These are phyloP conservation scores for Butyriboletus loyo DNA, from an alignment of 768 basidiomycete genomes.

Conservation along the genomic window DNA sequence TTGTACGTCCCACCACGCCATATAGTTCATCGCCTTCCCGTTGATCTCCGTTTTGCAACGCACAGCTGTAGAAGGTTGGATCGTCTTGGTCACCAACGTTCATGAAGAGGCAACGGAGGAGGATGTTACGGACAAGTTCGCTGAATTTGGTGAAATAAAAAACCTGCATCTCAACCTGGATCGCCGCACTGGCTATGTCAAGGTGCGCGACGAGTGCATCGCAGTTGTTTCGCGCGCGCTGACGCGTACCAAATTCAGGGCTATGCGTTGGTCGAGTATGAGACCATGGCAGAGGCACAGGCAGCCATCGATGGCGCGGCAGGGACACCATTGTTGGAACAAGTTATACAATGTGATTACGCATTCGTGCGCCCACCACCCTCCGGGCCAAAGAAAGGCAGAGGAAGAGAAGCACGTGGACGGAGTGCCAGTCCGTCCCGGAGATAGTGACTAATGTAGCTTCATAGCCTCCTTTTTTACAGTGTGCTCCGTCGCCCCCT, in stretches of 20 bases:
- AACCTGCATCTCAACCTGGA: conserved; percentile 97
- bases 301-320: conserved; percentile 89
- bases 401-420: conserved; percentile 56
- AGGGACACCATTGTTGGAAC: conserved; percentile 80
- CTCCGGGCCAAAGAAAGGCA: conserved; percentile 74
- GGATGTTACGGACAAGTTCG: conserved; percentile 94
- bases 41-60: conserved; percentile 11
- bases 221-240: neutral
- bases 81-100: conserved; percentile 92
- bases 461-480: neutral
- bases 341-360: conserved; percentile 85
- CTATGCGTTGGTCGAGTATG: conserved; percentile 97
- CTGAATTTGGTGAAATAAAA: conserved; percentile 96
- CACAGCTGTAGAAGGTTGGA: conserved; percentile 97
- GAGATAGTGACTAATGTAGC: conserved; percentile 35
- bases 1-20: conserved; percentile 50
- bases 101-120: conserved; percentile 99
- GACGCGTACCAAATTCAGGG: conserved; percentile 51
- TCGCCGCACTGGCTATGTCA: conserved; percentile 96
- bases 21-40: conserved; percentile 6
- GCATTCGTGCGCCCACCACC: conserved; percentile 87
- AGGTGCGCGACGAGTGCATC: conserved; percentile 51
- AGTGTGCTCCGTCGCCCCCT: neutral
- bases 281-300: conserved; percentile 92
- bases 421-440: conserved; percentile 81